A percentile compares a stretch with the other conserved stretches of the same genome.
These are phyloP conservation scores for Penicillium aurantiogriseum DNA, from an alignment of 2,329 filamentous ascomycete genomes.

Conservation along the genomic window DNA sequence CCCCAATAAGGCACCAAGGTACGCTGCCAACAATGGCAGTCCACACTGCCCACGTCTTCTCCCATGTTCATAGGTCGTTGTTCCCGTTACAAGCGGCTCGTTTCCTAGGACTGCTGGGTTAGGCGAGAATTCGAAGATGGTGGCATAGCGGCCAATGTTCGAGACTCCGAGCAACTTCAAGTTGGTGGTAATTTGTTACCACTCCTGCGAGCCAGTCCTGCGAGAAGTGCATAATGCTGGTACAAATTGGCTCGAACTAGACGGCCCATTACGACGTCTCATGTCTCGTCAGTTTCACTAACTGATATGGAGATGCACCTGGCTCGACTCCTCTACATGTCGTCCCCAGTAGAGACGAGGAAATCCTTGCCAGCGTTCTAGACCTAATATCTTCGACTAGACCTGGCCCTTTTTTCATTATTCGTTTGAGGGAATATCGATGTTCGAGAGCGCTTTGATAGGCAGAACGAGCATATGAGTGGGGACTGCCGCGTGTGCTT, in stretches of 20 bases:
- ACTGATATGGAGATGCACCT: slow-evolving; percentile 35
- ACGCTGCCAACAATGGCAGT: slow-evolving; percentile 26
- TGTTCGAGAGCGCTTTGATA: slow-evolving; percentile 39
- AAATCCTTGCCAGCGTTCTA: slow-evolving; percentile 25
- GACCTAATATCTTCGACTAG: slow-evolving; percentile 20
- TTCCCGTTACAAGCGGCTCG: slow-evolving; percentile 30
- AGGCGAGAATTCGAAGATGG: slow-evolving; percentile 28
- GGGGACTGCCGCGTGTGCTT: slow-evolving; percentile 18
- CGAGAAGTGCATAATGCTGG: slow-evolving; percentile 26
- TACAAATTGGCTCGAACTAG: slow-evolving; percentile 21
- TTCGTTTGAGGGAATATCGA: slow-evolving; percentile 59
- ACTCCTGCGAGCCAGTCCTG: slow-evolving; percentile 17
- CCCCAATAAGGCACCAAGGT: slow-evolving; percentile 32
- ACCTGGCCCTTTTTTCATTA: slow-evolving; percentile 32
- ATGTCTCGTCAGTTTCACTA: slow-evolving; percentile 2
- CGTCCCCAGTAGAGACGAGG: slow-evolving; percentile 32
- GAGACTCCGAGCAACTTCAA: slow-evolving; percentile 10
- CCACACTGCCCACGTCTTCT: slow-evolving; percentile 29
- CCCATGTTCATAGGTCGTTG: slow-evolving; percentile 31
- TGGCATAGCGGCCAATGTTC: slow-evolving; percentile 23
- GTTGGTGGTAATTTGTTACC: slow-evolving; percentile 11
- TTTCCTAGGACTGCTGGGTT: slow-evolving; percentile 21
- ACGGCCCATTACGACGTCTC: neutral
- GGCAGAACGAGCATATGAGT: slow-evolving; percentile 31
- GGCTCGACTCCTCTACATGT: slow-evolving; percentile 28